A percentile compares a stretch with the other conserved stretches of the same genome.
Evolutionary conservation across 148 eudicot species (phyloP).

Genomic region (Rhododendron molle): DNA sequence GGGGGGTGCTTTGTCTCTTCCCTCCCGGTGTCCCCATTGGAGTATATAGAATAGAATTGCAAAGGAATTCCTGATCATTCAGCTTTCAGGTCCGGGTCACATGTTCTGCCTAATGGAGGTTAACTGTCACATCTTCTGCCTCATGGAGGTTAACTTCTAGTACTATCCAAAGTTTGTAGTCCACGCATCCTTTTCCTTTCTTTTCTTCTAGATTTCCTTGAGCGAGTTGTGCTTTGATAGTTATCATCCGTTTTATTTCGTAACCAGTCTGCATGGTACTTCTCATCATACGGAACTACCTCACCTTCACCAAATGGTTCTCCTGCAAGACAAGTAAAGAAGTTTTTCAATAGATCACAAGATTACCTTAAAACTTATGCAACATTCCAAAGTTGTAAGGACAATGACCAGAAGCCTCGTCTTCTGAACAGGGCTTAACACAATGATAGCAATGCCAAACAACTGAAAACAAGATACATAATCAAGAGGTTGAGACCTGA

Average conservation of each 20-base stretch:
- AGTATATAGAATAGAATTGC: background rate
- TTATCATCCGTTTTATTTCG: conserved; percentile 8
- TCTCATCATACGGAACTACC: conserved; percentile 26
- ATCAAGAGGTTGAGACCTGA: background rate
- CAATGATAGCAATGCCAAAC: background rate
- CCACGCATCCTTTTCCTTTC: background rate
- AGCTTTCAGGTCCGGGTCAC: background rate
- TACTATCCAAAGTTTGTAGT: background rate
- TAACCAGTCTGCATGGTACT: conserved; percentile 24
- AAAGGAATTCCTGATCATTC: background rate
- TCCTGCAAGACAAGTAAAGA: conserved; percentile 15
- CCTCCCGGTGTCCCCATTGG: background rate
- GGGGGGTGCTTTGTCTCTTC: background rate
- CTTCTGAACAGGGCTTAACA: background rate
- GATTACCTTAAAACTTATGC: background rate
- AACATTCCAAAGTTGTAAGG: background rate
- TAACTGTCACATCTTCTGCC: background rate
- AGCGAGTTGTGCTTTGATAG: background rate
- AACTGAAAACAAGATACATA: background rate
- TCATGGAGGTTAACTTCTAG: background rate
- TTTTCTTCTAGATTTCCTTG: conserved; percentile 20
- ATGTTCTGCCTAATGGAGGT: background rate
- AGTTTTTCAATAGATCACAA: background rate
- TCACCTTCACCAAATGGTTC: conserved; percentile 29
- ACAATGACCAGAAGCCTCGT: background rate